phyloP scores from a whole-genome alignment of 73 alveolate species.

The Tetrahymena borealis region DNA sequence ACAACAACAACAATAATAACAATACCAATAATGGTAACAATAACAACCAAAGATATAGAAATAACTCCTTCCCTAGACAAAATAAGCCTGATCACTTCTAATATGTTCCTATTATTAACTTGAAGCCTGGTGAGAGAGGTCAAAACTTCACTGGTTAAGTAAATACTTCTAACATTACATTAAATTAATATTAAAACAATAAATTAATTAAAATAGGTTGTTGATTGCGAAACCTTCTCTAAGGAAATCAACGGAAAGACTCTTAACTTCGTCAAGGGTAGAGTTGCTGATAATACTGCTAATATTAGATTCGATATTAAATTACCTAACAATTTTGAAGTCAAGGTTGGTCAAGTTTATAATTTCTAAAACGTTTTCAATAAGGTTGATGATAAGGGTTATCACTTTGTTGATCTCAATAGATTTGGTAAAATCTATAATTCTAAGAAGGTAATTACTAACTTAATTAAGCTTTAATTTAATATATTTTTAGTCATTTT shows the following conservation, averaged over 20 bases:
- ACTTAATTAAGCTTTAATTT: background rate
- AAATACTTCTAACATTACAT: background rate
- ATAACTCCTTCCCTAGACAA: no score
- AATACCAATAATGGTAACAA: background rate
- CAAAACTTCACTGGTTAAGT: background rate
- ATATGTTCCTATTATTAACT: background rate
- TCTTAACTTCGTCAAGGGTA: background rate
- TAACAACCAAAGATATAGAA: no score
- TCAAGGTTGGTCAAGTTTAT: background rate
- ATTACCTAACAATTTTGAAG: background rate
- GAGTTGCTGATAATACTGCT: background rate
- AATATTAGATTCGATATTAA: background rate
- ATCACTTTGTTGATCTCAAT: background rate
- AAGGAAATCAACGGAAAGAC: background rate
- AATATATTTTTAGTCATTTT: no score
- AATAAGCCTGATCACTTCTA: background rate
- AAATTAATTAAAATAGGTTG: background rate
- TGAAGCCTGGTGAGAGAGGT: background rate
- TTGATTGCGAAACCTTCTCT: background rate
- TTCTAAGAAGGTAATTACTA: background rate
- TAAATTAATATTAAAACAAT: background rate
- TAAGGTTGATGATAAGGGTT: background rate
- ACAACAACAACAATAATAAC: background rate
- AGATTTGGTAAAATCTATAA: background rate
- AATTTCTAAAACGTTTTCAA: background rate